A percentile compares a stretch with the other conserved stretches of the same genome.
These are phyloP conservation scores for Scutellaria baicalensis DNA, from an alignment of 257 asterid genomes.

Conservation along the genomic window DNA sequence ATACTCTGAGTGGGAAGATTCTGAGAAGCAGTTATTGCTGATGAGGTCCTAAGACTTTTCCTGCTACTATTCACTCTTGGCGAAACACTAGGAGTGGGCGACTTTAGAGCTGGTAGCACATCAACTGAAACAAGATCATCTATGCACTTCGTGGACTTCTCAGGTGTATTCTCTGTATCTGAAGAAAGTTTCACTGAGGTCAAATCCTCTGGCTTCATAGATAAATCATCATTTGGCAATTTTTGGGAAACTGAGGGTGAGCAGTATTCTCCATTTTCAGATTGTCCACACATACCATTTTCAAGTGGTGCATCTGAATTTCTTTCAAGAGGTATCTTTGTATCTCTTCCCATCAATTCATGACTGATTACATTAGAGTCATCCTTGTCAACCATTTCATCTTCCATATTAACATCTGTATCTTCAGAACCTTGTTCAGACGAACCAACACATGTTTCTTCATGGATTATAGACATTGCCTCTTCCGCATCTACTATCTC, in stretches of 20 bases:
- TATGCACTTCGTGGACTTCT: slow-evolving; percentile 27
- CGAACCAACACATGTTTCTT: slow-evolving; percentile 15
- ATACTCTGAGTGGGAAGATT: slow-evolving; percentile 12
- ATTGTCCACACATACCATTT: slow-evolving; percentile 17
- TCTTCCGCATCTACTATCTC: slow-evolving; percentile 60
- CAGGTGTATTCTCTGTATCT: slow-evolving; percentile 28
- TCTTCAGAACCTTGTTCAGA: slow-evolving; percentile 33
- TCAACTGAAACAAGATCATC: slow-evolving; percentile 30
- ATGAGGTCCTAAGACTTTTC: slow-evolving; percentile 80
- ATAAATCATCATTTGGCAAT: slow-evolving; percentile 13
- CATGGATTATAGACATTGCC: slow-evolving; percentile 22
- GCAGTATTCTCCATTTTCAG: slow-evolving; percentile 11
- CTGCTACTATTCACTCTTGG: slow-evolving; percentile 60
- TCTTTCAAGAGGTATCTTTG: slow-evolving; percentile 6
- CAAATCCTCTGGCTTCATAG: slow-evolving; percentile 14
- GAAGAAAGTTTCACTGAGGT: slow-evolving; percentile 20
- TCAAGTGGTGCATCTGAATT: slow-evolving; percentile 11
- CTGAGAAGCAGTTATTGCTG: slow-evolving; percentile 46
- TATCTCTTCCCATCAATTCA: slow-evolving; percentile 1
- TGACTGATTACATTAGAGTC: slow-evolving; percentile 13
- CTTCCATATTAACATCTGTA: slow-evolving; percentile 73
- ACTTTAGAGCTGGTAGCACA: slow-evolving; percentile 45
- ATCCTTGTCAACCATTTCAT: slow-evolving; percentile 37
- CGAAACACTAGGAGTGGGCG: slow-evolving; percentile 86
- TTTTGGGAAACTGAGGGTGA: slow-evolving; percentile 16